Conservation (phyloP, 441 rosid genomes). For the Oxalis stricta region DNA sequence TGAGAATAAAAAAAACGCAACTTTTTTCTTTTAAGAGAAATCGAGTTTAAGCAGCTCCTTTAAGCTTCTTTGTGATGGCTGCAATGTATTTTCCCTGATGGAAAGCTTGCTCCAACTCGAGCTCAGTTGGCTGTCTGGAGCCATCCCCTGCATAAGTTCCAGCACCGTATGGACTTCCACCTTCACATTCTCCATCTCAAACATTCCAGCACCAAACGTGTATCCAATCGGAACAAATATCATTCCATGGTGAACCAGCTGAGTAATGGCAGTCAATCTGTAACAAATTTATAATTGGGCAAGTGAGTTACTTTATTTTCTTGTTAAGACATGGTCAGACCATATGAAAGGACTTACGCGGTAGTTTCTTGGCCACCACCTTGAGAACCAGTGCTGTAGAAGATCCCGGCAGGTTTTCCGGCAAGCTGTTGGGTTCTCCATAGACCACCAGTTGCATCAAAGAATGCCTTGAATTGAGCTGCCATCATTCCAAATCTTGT, state of each 20-base stretch:
- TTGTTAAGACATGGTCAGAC: background rate
- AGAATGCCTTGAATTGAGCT: slow-evolving; percentile 87
- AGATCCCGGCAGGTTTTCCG: slow-evolving; percentile 92
- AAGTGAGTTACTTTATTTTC: background rate
- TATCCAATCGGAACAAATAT: slow-evolving; percentile 83
- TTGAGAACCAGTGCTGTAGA: slow-evolving; percentile 92
- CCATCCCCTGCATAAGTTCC: slow-evolving; percentile 92
- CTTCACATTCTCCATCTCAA: slow-evolving; percentile 84
- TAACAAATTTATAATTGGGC: slow-evolving; percentile 1
- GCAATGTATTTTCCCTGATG: slow-evolving; percentile 97
- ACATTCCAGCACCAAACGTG: slow-evolving; percentile 97
- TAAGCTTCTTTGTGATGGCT: slow-evolving; percentile 66
- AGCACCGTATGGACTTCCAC: slow-evolving; percentile 90
- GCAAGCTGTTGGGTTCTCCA: slow-evolving; percentile 91
- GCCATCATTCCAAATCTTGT: slow-evolving; percentile 95
- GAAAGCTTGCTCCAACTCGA: slow-evolving; percentile 71
- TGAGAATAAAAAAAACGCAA: slow-evolving; percentile 5
- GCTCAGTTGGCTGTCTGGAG: slow-evolving; percentile 65
- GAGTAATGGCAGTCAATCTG: slow-evolving; percentile 89
- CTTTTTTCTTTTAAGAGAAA: slow-evolving; percentile 4
- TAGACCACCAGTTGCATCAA: slow-evolving; percentile 81
- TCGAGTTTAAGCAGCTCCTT: slow-evolving; percentile 33
- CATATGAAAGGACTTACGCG: slow-evolving; percentile 35
- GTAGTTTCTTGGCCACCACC: slow-evolving; percentile 99
- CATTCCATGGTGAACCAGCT: slow-evolving; percentile 97